Base-by-base conservation (phyloP, 805 yeast genomes). In the Yarrowia sp. region DNA sequence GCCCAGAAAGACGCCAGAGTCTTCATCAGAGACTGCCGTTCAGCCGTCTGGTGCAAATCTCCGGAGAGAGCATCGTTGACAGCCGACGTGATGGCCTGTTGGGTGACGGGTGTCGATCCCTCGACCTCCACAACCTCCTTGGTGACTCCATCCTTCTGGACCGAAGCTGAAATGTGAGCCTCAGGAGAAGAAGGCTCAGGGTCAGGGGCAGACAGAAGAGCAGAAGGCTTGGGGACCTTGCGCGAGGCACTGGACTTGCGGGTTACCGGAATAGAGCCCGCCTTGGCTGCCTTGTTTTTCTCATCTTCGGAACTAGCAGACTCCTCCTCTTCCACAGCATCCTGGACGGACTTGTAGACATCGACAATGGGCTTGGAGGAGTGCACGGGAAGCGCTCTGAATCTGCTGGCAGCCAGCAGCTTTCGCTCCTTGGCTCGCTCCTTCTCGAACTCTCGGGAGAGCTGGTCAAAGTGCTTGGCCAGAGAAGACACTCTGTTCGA, bases 1-100 rank as follows among this genome's bases (percentile, higher is more conserved):
- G 97, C 97, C 98, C 98, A 94, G 73, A 94, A 94, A 68, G 86
- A 90, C 0, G 96, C 83, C 62, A 96, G 76, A 0, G 96, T 84
- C 68, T 88, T 90, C 76, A 94, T 81, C 33, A 94, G 73, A 0
- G 97, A 86, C 21, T 85, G 82, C 66, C 84, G 83, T 69, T 92
- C 97, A 6, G 85, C 81, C 10, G 61, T 38, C 13, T 51, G 58
- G 18, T 51, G 58, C 13, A 51, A 32, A 18, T 51, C 58, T 16
- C 58, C 58, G 1, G 58, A 51, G 6, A 51, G 58, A 35, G 58
- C 58, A 16, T 51, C 58, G 9, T 51, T 51, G 24, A 51, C 58
- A 8, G 58, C 58, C 5, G 42, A 22, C 3, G 42, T 51, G 18
- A 51, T 27, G 10, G 58, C 29, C 7, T 51, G 58, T 14, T 51